phyloP scores from a whole-genome alignment of 345 rosid species.

The Lumnitzera littorea region DNA sequence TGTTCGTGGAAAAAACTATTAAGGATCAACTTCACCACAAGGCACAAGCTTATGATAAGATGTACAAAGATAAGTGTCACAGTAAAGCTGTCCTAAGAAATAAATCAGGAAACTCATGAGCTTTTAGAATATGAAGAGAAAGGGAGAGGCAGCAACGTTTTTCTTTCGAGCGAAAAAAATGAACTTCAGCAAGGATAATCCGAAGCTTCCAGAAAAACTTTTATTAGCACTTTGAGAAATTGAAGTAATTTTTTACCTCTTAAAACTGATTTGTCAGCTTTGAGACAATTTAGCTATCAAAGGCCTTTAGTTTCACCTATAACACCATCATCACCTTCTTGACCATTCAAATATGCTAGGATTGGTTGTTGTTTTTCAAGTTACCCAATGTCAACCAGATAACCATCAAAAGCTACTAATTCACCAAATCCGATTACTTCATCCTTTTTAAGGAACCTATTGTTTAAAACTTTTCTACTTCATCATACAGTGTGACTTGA shows the following conservation, averaged over 20 bases:
- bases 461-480: conserved; percentile 25
- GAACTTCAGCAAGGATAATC: no score
- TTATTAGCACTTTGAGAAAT: no score
- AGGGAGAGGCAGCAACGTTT: no score
- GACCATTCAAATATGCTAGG: conserved; percentile 11
- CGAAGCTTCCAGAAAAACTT: not conserved
- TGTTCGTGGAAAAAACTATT: no score
- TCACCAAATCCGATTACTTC: conserved; percentile 39
- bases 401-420: conserved; percentile 29
- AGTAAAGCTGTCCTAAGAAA: not conserved
- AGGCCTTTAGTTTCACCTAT: conserved; percentile 5
- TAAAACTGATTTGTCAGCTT: conserved; percentile 11
- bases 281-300: conserved; percentile 12
- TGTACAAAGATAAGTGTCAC: not conserved
- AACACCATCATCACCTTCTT: conserved; percentile 1
- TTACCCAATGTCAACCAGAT: conserved; percentile 49
- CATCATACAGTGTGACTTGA: conserved; percentile 51
- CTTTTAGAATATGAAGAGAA: no score
- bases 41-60: no score
- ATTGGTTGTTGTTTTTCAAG: conserved; percentile 19
- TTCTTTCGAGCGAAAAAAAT: no score
- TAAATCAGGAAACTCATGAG: no score
- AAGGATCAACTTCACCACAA: no score
- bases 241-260: conserved; percentile 17
- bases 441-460: conserved; percentile 45